phyloP scores from a whole-genome alignment of 768 basidiomycete species.

The Russula griseocarnosa region DNA sequence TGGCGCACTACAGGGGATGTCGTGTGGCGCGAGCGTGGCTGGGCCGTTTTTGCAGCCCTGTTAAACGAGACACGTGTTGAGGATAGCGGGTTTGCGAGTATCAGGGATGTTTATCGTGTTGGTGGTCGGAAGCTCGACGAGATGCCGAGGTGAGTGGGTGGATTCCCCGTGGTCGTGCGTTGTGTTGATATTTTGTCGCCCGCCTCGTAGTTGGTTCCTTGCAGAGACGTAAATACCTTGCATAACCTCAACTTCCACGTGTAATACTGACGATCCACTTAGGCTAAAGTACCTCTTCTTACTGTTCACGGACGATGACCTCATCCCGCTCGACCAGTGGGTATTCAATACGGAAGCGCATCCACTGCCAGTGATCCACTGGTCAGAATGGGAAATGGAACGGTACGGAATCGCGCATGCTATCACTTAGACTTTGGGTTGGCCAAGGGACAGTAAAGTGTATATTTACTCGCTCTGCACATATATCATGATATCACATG shows the following conservation, averaged over 20 bases:
- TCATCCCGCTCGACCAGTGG: slow-evolving; percentile 44
- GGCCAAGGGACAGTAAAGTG: too few species aligned
- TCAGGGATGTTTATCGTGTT: slow-evolving; percentile 45
- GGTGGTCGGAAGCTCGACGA: slow-evolving; percentile 41
- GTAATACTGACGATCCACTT: slow-evolving; percentile 4
- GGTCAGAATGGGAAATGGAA: slow-evolving; percentile 52
- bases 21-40: slow-evolving; percentile 68
- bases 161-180: background rate
- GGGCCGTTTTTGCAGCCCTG: slow-evolving; percentile 66
- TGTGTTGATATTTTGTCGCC: slow-evolving; percentile 3
- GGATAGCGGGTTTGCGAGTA: slow-evolving; percentile 55
- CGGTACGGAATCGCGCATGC: slow-evolving; percentile 37
- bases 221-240: slow-evolving; percentile 45
- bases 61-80: slow-evolving; percentile 54
- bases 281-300: slow-evolving; percentile 72
- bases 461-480: too few species aligned
- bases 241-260: background rate
- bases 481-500: background rate
- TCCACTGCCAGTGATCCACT: slow-evolving; percentile 66
- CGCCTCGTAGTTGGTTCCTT: slow-evolving; percentile 44
- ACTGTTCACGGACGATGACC: slow-evolving; percentile 61
- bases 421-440: background rate
- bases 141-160: slow-evolving; percentile 67
- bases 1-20: slow-evolving; percentile 66
- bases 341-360: slow-evolving; percentile 63